These are phyloP conservation scores for Crithidia sp. DNA, from an alignment of 208 protist genomes.

Conservation along the genomic window DNA sequence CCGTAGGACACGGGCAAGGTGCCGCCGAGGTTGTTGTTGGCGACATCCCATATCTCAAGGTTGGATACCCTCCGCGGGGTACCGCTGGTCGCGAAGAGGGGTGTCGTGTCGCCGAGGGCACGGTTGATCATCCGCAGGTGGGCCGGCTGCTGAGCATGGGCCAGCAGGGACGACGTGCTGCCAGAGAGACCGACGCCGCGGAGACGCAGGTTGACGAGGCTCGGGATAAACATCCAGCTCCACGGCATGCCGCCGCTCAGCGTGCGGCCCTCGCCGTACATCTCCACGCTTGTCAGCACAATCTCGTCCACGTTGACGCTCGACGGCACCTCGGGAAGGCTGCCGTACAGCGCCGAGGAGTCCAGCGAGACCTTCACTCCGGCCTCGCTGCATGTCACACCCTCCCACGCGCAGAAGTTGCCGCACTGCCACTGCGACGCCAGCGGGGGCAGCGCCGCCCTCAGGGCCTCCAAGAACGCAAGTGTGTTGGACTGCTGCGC, in stretches of 20 bases:
- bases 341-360: constrained; percentile 3
- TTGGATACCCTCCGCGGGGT: neutral
- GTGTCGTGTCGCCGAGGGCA: neutral
- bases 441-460: neutral
- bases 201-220: constrained; percentile 4
- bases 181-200: constrained; percentile 3
- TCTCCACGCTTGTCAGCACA: neutral
- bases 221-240: constrained; percentile 10
- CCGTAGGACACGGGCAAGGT: constrained; percentile 10
- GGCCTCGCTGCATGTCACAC: neutral
- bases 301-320: neutral
- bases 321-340: constrained; percentile 6
- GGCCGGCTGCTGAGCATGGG: neutral
- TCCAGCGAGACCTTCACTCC: neutral
- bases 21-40: neutral
- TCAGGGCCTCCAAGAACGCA: neutral
- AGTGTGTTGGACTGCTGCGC: neutral
- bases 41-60: neutral
- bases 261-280: constrained; percentile 4
- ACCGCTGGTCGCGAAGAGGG: neutral
- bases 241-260: constrained; percentile 7
- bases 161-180: neutral
- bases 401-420: constrained; percentile 14
- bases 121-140: neutral
- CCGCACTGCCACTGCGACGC: neutral